Evolutionary conservation across 345 rosid species (phyloP), one percentile per base, ranked within the genome.

Genomic region (Moringa oleifera): DNA sequence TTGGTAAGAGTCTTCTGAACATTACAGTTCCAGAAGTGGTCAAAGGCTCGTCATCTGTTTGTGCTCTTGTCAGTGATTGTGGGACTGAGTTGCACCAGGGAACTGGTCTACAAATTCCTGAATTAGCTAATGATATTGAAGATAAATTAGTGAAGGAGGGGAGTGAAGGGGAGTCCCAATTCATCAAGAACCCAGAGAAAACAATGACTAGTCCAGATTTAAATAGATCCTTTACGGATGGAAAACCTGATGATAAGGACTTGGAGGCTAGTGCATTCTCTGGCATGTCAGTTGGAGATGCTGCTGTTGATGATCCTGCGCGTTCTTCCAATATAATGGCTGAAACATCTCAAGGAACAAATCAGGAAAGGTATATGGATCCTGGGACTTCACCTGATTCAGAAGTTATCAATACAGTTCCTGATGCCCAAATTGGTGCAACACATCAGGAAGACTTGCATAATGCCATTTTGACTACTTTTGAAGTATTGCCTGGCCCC

Each of bases 301-400:
- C 61, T 65, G 68, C 62, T 25, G 84, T 63, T 37, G 69, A 73
- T 71, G 53, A 59, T 71, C 20, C 46, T 67, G 76, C 45, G 57
- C 54, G 58, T 61, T 65, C 80, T 61, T 68, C 76, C 47, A 71
- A 55, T 72, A 47, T 61, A 36, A 68, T 73, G 71, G 80, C 51
- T 75, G 79, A 76, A 68, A 66, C 66, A 60, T 67, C 72, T 46
- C 79, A 54, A 63, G 80, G 51, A 60, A 75, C 71, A n/a, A 63
- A 53, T 59, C 84, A 75, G 65, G 78, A 74, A 59, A 68, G 65
- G 33, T 77, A 82, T 66, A 52, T 80, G 63, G 89, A 81, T 71
- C 77, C 91, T 59, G 96, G 85, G 78, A 90, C 97, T 67, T 94
- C 99, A 66, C 99, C 99, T 12, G 99, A 94, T 81, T 94, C 99